Percentiles rank a stretch among this genome's conserved stretches.
phyloP scores from a whole-genome alignment of 208 protist genomes.

The Blastocrithidia nonstop region DNA sequence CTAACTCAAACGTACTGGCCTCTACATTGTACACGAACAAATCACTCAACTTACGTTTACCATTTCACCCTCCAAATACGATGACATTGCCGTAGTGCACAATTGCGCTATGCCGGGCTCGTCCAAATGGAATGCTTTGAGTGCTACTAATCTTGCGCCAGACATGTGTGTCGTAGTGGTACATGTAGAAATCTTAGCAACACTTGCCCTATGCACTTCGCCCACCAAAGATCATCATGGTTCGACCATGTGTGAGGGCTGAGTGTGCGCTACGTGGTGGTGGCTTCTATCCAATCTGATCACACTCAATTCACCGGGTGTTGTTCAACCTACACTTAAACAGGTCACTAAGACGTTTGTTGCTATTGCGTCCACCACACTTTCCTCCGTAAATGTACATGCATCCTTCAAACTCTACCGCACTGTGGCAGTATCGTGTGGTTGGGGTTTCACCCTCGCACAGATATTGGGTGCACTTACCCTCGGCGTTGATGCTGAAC shows the following conservation, averaged over 20 bases:
- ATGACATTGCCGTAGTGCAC: conserved; percentile 70
- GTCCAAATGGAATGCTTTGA: conserved; percentile 33
- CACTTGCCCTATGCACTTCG: conserved; percentile 59
- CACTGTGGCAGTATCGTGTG: conserved; percentile 78
- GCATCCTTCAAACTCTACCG: conserved; percentile 40
- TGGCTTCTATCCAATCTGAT: conserved; percentile 30
- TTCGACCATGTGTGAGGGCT: conserved; percentile 63
- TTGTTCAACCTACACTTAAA: conserved; percentile 21
- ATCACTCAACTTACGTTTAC: conserved; percentile 79
- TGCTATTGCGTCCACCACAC: conserved; percentile 79
- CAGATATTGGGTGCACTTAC: conserved; percentile 11
- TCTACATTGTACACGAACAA: conserved; percentile 75
- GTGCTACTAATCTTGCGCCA: conserved; percentile 41
- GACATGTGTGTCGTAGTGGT: conserved; percentile 57
- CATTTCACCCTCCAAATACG: conserved; percentile 81
- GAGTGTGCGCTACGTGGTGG: conserved; percentile 63
- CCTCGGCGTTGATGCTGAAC: conserved; percentile 53
- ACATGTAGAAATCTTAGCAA: conserved; percentile 75
- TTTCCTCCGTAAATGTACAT: conserved; percentile 85
- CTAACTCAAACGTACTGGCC: conserved; percentile 39
- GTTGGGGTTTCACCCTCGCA: conserved; percentile 7
- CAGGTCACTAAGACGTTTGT: conserved; percentile 65
- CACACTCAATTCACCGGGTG: conserved; percentile 29
- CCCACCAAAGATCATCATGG: conserved; percentile 82
- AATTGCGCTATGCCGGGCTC: conserved; percentile 74